These are phyloP conservation scores for Podila verticillata DNA, from an alignment of 192 early-diverging fungal genomes.

Conservation along the genomic window DNA sequence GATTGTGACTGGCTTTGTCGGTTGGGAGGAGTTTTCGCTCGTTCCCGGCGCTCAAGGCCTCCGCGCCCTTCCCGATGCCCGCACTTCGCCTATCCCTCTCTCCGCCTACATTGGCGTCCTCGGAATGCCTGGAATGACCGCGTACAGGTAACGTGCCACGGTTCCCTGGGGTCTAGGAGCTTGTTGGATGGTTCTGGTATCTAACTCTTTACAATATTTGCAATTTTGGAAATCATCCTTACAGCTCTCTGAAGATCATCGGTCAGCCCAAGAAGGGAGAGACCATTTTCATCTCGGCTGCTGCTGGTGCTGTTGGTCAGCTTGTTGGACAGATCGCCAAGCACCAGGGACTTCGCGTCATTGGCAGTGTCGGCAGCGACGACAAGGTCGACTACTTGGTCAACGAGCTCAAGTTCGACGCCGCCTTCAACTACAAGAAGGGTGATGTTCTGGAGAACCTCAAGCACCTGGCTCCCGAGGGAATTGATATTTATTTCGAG, in stretches of 20 bases:
- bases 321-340: slow-evolving; percentile 84
- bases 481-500: slow-evolving; percentile 89
- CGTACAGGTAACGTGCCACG: slow-evolving; percentile 16
- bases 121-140: slow-evolving; percentile 61
- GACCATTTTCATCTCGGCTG: slow-evolving; percentile 81
- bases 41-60: slow-evolving; percentile 24
- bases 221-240: slow-evolving; percentile 17
- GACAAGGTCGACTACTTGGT: slow-evolving; percentile 77
- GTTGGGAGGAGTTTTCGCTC: slow-evolving; percentile 55
- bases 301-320: slow-evolving; percentile 81
- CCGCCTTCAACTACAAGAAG: slow-evolving; percentile 89
- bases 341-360: slow-evolving; percentile 72
- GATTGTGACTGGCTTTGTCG: slow-evolving; percentile 62
- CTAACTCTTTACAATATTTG: not conserved
- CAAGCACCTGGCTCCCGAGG: slow-evolving; percentile 69
- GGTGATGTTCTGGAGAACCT: slow-evolving; percentile 59
- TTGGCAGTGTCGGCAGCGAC: slow-evolving; percentile 80
- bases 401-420: slow-evolving; percentile 74
- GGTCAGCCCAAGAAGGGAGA: slow-evolving; percentile 89
- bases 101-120: slow-evolving; percentile 34
- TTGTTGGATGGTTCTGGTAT: not conserved
- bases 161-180: not conserved
- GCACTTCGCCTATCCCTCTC: slow-evolving; percentile 37
- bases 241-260: slow-evolving; percentile 55
- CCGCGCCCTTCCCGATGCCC: slow-evolving; percentile 21